A percentile compares a stretch with the other conserved stretches of the same genome.
These are phyloP conservation scores for Zarea fungicola DNA, from an alignment of 2,329 filamentous ascomycete species.

Conservation along the genomic window DNA sequence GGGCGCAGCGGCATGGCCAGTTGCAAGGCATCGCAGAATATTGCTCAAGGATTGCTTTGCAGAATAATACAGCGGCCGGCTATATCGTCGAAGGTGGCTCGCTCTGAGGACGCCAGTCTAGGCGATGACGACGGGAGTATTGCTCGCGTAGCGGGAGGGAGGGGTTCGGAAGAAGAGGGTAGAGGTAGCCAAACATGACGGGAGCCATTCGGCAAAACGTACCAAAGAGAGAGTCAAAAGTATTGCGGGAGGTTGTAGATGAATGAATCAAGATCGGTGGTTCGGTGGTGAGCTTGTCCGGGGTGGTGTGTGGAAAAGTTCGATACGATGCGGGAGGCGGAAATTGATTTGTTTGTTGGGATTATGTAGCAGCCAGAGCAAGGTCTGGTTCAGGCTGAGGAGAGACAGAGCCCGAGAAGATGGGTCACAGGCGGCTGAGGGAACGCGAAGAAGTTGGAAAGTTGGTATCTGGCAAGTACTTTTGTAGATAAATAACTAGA, in stretches of 20 bases:
- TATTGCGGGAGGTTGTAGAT: background rate
- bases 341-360: constrained; percentile 14
- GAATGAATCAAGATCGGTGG: constrained; percentile 2
- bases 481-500: too few relatives aligned
- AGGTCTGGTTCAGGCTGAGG: background rate
- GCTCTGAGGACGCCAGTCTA: background rate
- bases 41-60: background rate
- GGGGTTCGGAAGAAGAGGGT: constrained; percentile 3
- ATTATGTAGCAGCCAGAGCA: constrained; percentile 10
- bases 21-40: background rate
- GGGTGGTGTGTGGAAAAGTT: constrained; percentile 8
- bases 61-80: too few relatives aligned
- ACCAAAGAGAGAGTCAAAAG: background rate
- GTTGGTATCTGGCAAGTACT: too few relatives aligned
- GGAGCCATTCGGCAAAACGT: constrained; percentile 1
- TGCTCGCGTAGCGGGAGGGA: background rate
- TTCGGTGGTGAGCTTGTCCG: constrained; percentile 9
- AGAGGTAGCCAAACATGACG: background rate
- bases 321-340: constrained; percentile 4
- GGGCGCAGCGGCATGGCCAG: background rate
- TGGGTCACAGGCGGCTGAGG: constrained; percentile 3
- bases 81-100: background rate
- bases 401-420: background rate
- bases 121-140: constrained; percentile 3
- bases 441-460: too few relatives aligned